Evolutionary conservation across 805 yeast species (phyloP).

Genomic region (Isabelozyma heimii): DNA sequence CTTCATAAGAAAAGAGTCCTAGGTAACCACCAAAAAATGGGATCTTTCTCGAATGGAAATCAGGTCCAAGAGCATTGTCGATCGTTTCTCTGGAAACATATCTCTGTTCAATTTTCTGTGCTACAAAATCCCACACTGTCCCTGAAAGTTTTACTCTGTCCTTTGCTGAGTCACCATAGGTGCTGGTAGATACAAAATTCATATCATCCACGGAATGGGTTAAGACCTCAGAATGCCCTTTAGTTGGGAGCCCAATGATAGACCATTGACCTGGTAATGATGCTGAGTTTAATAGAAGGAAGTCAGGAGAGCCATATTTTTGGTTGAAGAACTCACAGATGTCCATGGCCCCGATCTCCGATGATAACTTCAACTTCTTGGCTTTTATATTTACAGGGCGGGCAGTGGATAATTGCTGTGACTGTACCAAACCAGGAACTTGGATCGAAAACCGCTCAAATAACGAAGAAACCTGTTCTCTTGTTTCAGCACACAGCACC

Average conservation of each 20-base stretch:
- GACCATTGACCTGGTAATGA: constrained; percentile 86
- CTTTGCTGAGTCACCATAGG: constrained; percentile 16
- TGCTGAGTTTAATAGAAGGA: constrained; percentile 72
- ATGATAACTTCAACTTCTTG: constrained; percentile 9
- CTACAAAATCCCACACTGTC: constrained; percentile 51
- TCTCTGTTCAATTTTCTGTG: constrained; percentile 43
- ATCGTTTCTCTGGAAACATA: constrained; percentile 29
- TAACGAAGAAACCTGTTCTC: neutral
- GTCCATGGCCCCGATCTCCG: constrained; percentile 34
- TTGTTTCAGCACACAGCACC: neutral
- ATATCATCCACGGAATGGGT: constrained; percentile 58
- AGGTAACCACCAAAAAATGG: constrained; percentile 92
- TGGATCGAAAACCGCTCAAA: neutral
- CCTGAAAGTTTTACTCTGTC: constrained; percentile 1
- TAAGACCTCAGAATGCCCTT: constrained; percentile 43
- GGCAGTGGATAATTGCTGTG: neutral
- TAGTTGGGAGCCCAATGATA: constrained; percentile 69
- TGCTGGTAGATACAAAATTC: constrained; percentile 18
- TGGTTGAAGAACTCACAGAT: constrained; percentile 48
- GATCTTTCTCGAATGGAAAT: constrained; percentile 29
- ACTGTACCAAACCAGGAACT: neutral
- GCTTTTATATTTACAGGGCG: neutral
- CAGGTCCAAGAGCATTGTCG: constrained; percentile 10
- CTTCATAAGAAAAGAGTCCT: constrained; percentile 87
- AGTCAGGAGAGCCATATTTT: constrained; percentile 35